These are phyloP conservation scores for Tetracladium marchalianum DNA, from an alignment of 495 filamentous ascomycete genomes.

Conservation along the genomic window DNA sequence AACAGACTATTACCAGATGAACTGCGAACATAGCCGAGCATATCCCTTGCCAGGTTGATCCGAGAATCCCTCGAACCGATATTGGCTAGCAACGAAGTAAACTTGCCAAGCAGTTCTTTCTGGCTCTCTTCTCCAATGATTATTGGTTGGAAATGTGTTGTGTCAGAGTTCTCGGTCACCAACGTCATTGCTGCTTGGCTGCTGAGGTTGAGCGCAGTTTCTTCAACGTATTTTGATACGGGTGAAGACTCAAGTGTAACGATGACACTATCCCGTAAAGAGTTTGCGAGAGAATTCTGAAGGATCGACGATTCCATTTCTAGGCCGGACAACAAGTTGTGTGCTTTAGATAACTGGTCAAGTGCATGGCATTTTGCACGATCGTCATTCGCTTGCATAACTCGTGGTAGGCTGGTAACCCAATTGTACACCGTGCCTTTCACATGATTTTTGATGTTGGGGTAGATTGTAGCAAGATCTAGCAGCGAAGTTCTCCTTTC, in stretches of 20 bases:
- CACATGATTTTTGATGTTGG: conserved; percentile 53
- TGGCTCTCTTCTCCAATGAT: conserved; percentile 58
- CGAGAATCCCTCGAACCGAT: conserved; percentile 34
- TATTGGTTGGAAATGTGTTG: conserved; percentile 46
- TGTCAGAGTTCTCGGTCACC: conserved; percentile 16
- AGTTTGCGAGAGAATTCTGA: conserved; percentile 53
- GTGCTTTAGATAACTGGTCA: conserved; percentile 61
- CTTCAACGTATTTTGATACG: conserved; percentile 5
- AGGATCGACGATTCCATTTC: conserved; percentile 62
- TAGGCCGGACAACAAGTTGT: conserved; percentile 54
- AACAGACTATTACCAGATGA: conserved; percentile 45
- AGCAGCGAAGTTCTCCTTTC: conserved; percentile 36
- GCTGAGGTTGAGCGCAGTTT: conserved; percentile 13
- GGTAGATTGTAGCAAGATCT: conserved; percentile 53
- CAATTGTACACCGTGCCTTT: conserved; percentile 69
- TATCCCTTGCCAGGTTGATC: conserved; percentile 39
- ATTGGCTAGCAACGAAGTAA: conserved; percentile 34
- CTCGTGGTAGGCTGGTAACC: conserved; percentile 67
- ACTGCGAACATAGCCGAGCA: conserved; percentile 48
- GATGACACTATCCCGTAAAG: conserved; percentile 50
- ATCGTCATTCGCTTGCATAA: conserved; percentile 83
- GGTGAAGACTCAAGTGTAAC: conserved; percentile 29
- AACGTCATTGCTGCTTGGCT: conserved; percentile 16
- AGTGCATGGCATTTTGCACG: conserved; percentile 60
- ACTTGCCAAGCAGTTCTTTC: conserved; percentile 44